Conservation (phyloP, 306 rosid genomes). For the Trifolium pratense region DNA sequence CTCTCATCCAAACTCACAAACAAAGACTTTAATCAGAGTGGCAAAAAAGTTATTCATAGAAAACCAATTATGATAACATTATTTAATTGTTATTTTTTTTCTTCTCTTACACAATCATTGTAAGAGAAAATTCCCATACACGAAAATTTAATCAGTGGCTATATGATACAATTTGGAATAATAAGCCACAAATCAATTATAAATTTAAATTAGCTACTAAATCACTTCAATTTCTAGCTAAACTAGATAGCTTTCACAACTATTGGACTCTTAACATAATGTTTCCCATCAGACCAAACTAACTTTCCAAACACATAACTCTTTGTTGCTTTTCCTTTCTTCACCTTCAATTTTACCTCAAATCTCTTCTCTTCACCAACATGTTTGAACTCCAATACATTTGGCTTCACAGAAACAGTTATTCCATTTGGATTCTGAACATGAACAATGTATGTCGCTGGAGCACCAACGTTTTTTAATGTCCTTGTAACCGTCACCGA, state of each 20-base stretch:
- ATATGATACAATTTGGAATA: slow-evolving; percentile 36
- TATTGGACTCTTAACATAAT: slow-evolving; percentile 75
- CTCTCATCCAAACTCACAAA: too few species aligned
- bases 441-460: slow-evolving; percentile 59
- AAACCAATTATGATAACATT: background rate
- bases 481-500: slow-evolving; percentile 62
- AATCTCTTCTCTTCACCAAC: slow-evolving; percentile 76
- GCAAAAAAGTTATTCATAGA: too few species aligned
- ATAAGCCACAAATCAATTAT: slow-evolving; percentile 8
- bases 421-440: slow-evolving; percentile 63
- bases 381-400: slow-evolving; percentile 57
- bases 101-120: slow-evolving; percentile 22
- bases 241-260: slow-evolving; percentile 61
- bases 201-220: slow-evolving; percentile 28
- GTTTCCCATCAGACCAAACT: slow-evolving; percentile 83
- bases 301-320: slow-evolving; percentile 71
- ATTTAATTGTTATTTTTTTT: background rate
- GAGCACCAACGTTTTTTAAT: slow-evolving; percentile 76
- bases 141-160: background rate
- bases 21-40: too few species aligned
- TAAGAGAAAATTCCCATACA: background rate
- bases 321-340: slow-evolving; percentile 42
- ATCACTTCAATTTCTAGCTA: slow-evolving; percentile 41
- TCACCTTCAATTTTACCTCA: slow-evolving; percentile 49
- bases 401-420: slow-evolving; percentile 62